A percentile compares a stretch with the other conserved stretches of the same genome.
phyloP scores from a whole-genome alignment of 2,329 filamentous ascomycete species.

The Trichoderma koningiopsis region DNA sequence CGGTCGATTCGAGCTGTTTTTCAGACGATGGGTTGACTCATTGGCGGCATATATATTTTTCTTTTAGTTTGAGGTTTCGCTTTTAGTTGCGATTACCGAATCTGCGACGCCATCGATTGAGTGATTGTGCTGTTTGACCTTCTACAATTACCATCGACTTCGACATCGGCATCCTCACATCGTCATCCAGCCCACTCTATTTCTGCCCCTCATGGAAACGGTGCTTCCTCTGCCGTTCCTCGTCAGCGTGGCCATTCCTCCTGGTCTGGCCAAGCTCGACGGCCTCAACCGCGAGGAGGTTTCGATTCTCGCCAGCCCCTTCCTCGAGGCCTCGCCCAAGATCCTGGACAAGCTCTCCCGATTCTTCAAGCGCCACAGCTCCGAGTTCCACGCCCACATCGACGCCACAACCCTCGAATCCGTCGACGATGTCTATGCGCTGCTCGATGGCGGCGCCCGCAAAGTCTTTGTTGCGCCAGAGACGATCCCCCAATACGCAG shows the following conservation, averaged over 20 bases:
- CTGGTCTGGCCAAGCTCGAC: constrained; percentile 50
- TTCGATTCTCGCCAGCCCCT: constrained; percentile 60
- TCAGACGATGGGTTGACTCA: constrained; percentile 24
- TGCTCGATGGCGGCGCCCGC: constrained; percentile 82
- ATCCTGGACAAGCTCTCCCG: constrained; percentile 49
- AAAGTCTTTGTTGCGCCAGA: constrained; percentile 79
- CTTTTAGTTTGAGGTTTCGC: not conserved
- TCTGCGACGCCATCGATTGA: not conserved
- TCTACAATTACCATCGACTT: not conserved
- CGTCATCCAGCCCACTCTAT: constrained; percentile 6
- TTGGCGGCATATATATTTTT: not conserved
- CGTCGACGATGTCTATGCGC: constrained; percentile 71
- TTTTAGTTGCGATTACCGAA: not conserved
- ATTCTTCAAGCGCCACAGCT: constrained; percentile 53
- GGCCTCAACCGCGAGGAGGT: constrained; percentile 61
- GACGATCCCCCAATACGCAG: constrained; percentile 62
- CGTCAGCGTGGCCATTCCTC: constrained; percentile 57
- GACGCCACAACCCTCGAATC: constrained; percentile 72
- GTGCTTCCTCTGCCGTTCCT: constrained; percentile 66
- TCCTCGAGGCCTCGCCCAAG: constrained; percentile 56
- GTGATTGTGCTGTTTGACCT: not conserved
- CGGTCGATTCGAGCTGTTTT: constrained; percentile 22
- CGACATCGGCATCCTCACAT: not conserved
- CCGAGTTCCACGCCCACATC: constrained; percentile 67
- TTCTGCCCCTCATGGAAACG: constrained; percentile 57